Evolutionary conservation across 1,284 basidiomycete species (phyloP).

Genomic region (Uromyces viciae-fabae): DNA sequence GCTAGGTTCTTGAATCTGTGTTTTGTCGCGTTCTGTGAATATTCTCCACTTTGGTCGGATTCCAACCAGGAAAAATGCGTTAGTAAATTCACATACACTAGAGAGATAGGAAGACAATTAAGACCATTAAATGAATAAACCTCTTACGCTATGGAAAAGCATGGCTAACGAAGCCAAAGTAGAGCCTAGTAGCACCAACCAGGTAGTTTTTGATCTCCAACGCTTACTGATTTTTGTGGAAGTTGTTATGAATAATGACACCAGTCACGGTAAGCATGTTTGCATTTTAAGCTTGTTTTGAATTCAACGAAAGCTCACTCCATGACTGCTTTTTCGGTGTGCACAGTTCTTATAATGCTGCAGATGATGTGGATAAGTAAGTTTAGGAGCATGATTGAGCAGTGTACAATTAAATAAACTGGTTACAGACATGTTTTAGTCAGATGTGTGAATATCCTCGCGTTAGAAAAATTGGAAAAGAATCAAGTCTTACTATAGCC

Average conservation of each 20-base stretch:
- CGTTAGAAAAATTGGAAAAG: background rate
- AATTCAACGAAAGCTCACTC: constrained; percentile 28
- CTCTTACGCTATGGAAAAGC: constrained; percentile 40
- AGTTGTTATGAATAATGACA: background rate
- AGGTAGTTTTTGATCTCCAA: constrained; percentile 26
- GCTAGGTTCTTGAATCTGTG: constrained; percentile 18
- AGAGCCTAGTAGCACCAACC: constrained; percentile 38
- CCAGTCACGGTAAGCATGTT: background rate
- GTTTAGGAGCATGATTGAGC: constrained; percentile 39
- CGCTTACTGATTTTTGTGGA: background rate
- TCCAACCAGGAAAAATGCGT: background rate
- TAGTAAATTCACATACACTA: background rate
- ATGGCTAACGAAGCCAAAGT: constrained; percentile 37
- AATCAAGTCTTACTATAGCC: constrained; percentile 12
- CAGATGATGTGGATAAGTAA: constrained; percentile 15
- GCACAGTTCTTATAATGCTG: background rate
- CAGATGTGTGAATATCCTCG: background rate
- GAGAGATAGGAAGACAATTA: background rate
- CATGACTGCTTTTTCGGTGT: constrained; percentile 8
- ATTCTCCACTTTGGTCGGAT: constrained; percentile 21
- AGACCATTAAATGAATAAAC: background rate
- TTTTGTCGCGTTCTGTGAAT: constrained; percentile 32
- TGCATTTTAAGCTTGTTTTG: background rate
- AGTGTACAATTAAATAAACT: constrained; percentile 41
- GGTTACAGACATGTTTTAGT: background rate